Evolutionary conservation across 176 grass and related monocot genomes (phyloP).

Genomic region (Oryza australiensis): DNA sequence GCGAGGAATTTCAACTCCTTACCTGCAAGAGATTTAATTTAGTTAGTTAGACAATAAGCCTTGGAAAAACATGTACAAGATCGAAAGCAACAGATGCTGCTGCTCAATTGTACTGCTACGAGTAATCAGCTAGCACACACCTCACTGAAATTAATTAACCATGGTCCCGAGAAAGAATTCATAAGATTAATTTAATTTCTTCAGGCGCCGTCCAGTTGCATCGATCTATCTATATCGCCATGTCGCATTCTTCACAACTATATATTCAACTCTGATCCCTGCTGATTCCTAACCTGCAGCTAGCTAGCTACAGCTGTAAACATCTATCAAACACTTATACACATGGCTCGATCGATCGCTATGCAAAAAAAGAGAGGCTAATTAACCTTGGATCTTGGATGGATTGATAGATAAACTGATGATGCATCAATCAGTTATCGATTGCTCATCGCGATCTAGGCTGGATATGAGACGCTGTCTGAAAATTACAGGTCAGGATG

Average conservation of each 20-base stretch:
- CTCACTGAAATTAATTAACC: background rate
- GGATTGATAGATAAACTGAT: background rate
- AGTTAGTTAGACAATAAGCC: background rate
- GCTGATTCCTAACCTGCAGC: conserved; percentile 7
- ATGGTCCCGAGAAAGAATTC: background rate
- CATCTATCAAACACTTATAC: background rate
- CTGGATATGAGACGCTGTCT: background rate
- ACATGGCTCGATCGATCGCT: background rate
- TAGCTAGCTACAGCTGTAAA: background rate
- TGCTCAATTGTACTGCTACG: no score
- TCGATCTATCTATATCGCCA: background rate
- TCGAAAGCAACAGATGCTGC: background rate
- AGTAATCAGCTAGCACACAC: background rate
- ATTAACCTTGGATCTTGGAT: conserved; percentile 9
- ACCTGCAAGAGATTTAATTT: background rate
- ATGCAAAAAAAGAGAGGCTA: background rate
- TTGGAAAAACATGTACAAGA: background rate
- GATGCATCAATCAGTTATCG: background rate
- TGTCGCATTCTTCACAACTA: background rate
- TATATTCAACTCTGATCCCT: conserved; percentile 12
- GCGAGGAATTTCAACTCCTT: background rate
- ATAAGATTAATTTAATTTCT: background rate
- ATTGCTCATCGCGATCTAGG: conserved; percentile 4
- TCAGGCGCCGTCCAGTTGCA: background rate
- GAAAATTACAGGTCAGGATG: background rate